phyloP scores from a whole-genome alignment of 352 stramenopile genomes.

The Thraustochytrium sp. region DNA sequence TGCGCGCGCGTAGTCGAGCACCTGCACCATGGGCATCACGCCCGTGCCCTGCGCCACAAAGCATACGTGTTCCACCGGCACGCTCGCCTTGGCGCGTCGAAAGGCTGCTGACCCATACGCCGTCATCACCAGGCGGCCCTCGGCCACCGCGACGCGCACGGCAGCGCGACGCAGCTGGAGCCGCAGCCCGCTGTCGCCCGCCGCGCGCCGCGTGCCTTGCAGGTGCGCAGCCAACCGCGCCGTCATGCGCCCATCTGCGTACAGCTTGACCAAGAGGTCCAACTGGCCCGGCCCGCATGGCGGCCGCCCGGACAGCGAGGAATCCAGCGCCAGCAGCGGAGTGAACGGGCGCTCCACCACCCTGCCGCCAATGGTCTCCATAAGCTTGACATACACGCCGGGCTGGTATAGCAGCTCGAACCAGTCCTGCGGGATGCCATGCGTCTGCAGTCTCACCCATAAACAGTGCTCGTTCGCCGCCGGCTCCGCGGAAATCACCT shows the following conservation, averaged over 20 bases:
- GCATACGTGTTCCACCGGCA: background rate
- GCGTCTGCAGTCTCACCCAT: background rate
- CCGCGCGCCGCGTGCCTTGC: no score
- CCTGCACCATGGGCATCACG: slow-evolving; percentile 6
- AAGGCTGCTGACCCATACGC: background rate
- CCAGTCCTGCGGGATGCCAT: background rate
- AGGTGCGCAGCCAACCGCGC: background rate
- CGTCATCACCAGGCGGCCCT: background rate
- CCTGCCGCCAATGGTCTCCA: background rate
- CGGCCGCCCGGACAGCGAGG: background rate
- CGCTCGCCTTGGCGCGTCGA: background rate
- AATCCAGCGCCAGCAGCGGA: background rate
- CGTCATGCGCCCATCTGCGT: background rate
- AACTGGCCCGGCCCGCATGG: background rate
- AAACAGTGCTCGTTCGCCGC: background rate
- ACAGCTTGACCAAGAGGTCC: background rate
- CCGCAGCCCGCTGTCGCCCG: background rate
- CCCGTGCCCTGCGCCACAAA: slow-evolving; percentile 11
- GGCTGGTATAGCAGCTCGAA: background rate
- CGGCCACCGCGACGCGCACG: background rate
- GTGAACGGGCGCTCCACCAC: slow-evolving; percentile 7
- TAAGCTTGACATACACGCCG: slow-evolving; percentile 1
- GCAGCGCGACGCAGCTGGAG: background rate
- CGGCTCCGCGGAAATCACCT: background rate
- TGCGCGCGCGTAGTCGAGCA: background rate